Percentiles rank a stretch among this genome's conserved stretches.
phyloP scores from a whole-genome alignment of 371 early-diverging fungal species.

The Mortierella sp. region DNA sequence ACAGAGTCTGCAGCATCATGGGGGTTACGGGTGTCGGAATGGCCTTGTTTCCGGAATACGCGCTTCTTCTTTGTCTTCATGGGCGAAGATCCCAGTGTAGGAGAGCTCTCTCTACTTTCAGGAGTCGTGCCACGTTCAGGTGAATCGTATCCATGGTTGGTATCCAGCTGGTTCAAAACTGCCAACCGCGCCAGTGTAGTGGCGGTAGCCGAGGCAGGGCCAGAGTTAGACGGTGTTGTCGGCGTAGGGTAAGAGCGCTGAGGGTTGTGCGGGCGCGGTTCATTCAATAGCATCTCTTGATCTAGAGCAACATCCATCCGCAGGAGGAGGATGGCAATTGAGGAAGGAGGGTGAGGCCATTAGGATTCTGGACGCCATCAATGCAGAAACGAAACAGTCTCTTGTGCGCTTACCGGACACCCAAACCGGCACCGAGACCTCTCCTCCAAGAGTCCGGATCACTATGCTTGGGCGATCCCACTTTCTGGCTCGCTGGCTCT shows the following conservation, averaged over 20 bases:
- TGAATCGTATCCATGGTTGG: slow-evolving; percentile 20
- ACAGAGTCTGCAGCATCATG: not conserved
- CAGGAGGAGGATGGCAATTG: no score
- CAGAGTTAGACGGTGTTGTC: not conserved
- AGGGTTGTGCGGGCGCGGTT: slow-evolving; percentile 23
- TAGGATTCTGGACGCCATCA: not conserved
- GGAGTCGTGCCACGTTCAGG: slow-evolving; percentile 53
- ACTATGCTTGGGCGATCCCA: slow-evolving; percentile 25
- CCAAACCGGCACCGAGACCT: slow-evolving; percentile 29
- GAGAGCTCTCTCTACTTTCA: slow-evolving; percentile 36
- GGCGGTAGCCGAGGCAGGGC: not conserved
- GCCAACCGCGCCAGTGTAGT: slow-evolving; percentile 34
- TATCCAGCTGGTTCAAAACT: slow-evolving; percentile 44
- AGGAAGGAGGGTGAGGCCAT: not conserved
- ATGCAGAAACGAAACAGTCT: not conserved
- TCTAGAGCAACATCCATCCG: no score
- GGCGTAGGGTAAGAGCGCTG: slow-evolving; percentile 20
- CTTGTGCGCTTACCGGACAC: slow-evolving; percentile 17
- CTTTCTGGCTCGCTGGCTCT: slow-evolving; percentile 31
- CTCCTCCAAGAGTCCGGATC: slow-evolving; percentile 34
- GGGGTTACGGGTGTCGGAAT: not conserved
- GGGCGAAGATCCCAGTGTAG: slow-evolving; percentile 16
- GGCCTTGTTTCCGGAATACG: slow-evolving; percentile 2
- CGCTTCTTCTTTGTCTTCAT: slow-evolving; percentile 24
- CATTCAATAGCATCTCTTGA: slow-evolving; percentile 51